Base-by-base conservation (phyloP, 352 stramenopile species). In the Pythium utonaiense region DNA sequence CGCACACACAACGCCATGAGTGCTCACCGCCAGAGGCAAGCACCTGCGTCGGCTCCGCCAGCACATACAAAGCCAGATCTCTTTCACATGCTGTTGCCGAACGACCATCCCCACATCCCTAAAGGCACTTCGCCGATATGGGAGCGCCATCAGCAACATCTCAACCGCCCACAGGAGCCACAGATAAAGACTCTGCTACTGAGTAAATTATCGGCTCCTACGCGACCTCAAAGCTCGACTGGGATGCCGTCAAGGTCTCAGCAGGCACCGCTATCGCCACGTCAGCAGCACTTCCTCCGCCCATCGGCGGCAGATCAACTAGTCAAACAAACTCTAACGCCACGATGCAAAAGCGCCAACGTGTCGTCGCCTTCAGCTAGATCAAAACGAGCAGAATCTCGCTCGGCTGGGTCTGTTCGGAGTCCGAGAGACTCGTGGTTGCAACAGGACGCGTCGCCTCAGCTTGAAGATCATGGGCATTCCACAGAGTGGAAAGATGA, bases 31-130 rank as follows among this genome's bases (percentile, higher is more conserved):
- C 31, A 25, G 9, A 31, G n/a, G 30, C 50, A 57, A 25, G 51
- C 55, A 38, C 61, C 16, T 50, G 24, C 44, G 25, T 21, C 40
- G 13, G 14, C 44, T 22, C 30, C 44, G 21, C 13, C 38, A 31
- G 33, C 49, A 60, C 13, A 6, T 3, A 7, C 51, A 27, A 25
- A 45, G 48, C 38, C 55, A 7, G 69, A 78, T 41, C 62, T 73
- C 21, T 71, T 67, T 27, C 60, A 74, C 30, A 53, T 84, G 13
- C 70, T 83, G 13, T 36, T 83, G 44, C 65, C 75, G 12, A 75
- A 70, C 40, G 67, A 67, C 12, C 68, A 78, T 22, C 36, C 58
- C 0, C 71, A 64, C 3, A 42, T 74, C 16, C 19, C 44, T 2
- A 74, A 64, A 49, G 71, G 76, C 19, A 68, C 67, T 33, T 57